phyloP scores from a whole-genome alignment of 2,329 filamentous ascomycete species.

The Aspergillus candidus region DNA sequence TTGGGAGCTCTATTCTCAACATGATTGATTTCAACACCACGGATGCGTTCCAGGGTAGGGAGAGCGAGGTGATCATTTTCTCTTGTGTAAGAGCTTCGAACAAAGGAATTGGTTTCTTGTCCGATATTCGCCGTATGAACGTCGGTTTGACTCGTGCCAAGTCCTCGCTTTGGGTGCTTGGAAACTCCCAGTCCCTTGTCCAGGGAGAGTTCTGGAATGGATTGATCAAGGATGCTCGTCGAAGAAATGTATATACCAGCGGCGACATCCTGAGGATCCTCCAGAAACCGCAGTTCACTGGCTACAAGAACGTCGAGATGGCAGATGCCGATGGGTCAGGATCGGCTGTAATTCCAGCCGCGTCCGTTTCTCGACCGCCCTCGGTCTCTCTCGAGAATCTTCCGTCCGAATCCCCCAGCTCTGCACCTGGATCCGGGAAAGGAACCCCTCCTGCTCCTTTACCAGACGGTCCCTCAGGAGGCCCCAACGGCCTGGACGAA shows the following conservation, averaged over 20 bases:
- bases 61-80: slow-evolving; percentile 98
- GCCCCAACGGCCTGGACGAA: slow-evolving; percentile 38
- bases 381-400: slow-evolving; percentile 21
- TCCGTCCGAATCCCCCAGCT: slow-evolving; percentile 14
- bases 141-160: slow-evolving; percentile 95
- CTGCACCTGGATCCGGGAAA: slow-evolving; percentile 21
- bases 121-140: slow-evolving; percentile 98
- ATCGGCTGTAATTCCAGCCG: slow-evolving; percentile 12
- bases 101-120: slow-evolving; percentile 96
- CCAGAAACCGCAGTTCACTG: slow-evolving; percentile 46
- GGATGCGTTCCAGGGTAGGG: slow-evolving; percentile 93
- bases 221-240: slow-evolving; percentile 73
- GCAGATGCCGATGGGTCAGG: slow-evolving; percentile 24
- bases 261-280: slow-evolving; percentile 56
- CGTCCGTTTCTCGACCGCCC: slow-evolving; percentile 26
- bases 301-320: slow-evolving; percentile 41
- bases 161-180: slow-evolving; percentile 92
- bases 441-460: slow-evolving; percentile 19
- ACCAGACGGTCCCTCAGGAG: slow-evolving; percentile 39
- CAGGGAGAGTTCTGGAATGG: slow-evolving; percentile 88
- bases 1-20: slow-evolving; percentile 67
- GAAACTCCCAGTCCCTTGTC: slow-evolving; percentile 77
- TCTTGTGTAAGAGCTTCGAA: slow-evolving; percentile 91
- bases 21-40: slow-evolving; percentile 97
- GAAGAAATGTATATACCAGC: slow-evolving; percentile 68